Percentiles rank a stretch among this genome's conserved stretches.
Conservation (phyloP, 78 protist species). For the Guillardia theta region DNA sequence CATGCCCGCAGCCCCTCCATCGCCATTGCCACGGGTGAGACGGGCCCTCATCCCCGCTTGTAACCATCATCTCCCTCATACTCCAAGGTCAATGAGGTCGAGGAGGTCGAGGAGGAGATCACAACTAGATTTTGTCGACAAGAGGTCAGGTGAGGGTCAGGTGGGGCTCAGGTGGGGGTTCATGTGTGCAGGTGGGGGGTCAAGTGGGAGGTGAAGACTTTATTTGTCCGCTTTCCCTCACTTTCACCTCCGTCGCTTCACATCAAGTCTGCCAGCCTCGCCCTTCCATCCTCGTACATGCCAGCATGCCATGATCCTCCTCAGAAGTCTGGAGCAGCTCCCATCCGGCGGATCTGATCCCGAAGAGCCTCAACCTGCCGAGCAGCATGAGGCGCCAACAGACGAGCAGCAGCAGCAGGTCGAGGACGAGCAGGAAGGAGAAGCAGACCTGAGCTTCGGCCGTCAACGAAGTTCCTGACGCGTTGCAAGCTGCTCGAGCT, state of each 20-base stretch:
- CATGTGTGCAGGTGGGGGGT: neutral
- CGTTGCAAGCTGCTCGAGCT: neutral
- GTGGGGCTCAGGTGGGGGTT: neutral
- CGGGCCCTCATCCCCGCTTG: neutral
- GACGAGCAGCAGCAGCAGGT: neutral
- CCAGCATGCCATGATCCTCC: too few relatives aligned
- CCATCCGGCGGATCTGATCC: too few relatives aligned
- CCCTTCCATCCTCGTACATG: too few relatives aligned
- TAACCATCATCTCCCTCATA: neutral
- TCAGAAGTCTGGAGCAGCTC: neutral
- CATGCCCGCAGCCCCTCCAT: neutral
- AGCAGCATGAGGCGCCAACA: neutral
- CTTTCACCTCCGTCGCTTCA: too few relatives aligned
- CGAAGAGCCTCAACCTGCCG: too few relatives aligned
- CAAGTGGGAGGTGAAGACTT: neutral
- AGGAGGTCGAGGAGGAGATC: neutral
- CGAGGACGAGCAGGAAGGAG: neutral
- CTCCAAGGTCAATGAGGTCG: neutral
- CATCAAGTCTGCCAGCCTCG: too few relatives aligned
- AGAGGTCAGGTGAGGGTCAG: neutral
- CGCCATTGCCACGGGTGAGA: neutral
- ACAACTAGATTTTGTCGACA: neutral
- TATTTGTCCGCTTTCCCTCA: neutral
- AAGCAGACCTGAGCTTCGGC: neutral
- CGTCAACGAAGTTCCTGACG: neutral